Percentiles rank a stretch among this genome's conserved stretches.
phyloP scores from a whole-genome alignment of 306 rosid species.

The Cucumis cinereus region DNA sequence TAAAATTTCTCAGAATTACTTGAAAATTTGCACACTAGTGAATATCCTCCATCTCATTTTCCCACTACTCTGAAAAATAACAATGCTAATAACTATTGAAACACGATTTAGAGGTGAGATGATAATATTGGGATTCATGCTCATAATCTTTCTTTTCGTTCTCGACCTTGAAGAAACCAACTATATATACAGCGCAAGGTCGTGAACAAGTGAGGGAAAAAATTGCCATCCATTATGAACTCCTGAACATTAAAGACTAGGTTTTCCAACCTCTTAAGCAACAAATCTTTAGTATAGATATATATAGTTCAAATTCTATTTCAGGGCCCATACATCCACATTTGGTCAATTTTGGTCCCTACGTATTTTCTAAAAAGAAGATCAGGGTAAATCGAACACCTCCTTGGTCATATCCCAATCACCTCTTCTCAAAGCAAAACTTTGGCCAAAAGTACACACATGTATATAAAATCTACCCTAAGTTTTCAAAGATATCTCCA shows the following conservation, averaged over 20 bases:
- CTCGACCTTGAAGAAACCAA: not conserved
- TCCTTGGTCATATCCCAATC: not conserved
- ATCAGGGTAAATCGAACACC: not conserved
- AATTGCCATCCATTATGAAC: not conserved
- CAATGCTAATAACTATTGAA: not conserved
- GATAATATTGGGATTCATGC: not conserved
- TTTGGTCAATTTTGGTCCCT: no score
- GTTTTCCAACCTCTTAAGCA: not conserved
- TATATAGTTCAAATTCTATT: not conserved
- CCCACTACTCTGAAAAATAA: not conserved
- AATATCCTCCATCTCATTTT: not conserved
- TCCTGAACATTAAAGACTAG: not conserved
- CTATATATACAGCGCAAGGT: not conserved
- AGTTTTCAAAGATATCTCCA: not conserved
- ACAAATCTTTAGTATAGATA: not conserved
- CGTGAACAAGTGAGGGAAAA: not conserved
- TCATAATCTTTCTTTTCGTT: not conserved
- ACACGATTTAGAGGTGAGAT: not conserved
- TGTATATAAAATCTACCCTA: not conserved
- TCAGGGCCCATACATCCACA: not conserved
- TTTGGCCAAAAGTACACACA: not conserved
- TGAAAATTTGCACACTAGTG: not conserved
- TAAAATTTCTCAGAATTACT: not conserved
- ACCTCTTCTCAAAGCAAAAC: not conserved
- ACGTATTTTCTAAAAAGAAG: no score